Percentiles rank a stretch among this genome's conserved stretches.
These are phyloP conservation scores for Corymbia maculata DNA, from an alignment of 345 rosid genomes.

Conservation along the genomic window DNA sequence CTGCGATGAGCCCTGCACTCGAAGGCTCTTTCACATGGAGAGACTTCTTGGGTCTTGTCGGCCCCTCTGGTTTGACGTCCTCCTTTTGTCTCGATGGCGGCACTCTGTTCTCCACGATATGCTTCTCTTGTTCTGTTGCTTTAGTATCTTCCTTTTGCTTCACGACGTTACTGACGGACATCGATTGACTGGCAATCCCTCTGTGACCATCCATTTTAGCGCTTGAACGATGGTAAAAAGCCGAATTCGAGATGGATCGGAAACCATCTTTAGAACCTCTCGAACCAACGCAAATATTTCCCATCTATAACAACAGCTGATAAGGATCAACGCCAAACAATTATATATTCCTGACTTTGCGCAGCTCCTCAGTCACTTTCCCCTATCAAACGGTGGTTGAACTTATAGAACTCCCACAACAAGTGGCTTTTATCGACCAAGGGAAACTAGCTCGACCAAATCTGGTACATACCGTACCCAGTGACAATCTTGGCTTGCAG, in stretches of 20 bases:
- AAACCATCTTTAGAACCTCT: slow-evolving; percentile 13
- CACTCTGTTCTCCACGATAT: background rate
- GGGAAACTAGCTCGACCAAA: no score
- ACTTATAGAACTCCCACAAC: no score
- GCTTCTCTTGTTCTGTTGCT: no score
- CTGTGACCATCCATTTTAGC: background rate
- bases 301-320: slow-evolving; percentile 24
- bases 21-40: slow-evolving; percentile 39
- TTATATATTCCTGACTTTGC: background rate
- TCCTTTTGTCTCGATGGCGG: slow-evolving; percentile 1
- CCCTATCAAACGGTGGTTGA: no score
- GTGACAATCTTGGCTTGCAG: background rate
- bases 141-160: no score
- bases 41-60: slow-evolving; percentile 4
- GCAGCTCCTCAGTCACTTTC: background rate
- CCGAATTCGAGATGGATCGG: slow-evolving; percentile 8
- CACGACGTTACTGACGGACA: no score
- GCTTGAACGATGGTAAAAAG: slow-evolving; percentile 12
- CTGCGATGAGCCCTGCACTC: slow-evolving; percentile 52
- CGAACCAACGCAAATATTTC: slow-evolving; percentile 53
- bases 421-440: no score
- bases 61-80: background rate
- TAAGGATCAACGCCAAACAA: background rate
- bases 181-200: background rate
- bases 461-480: no score